Conservation (phyloP, 1,284 basidiomycete species). For the Veloporphyrellus conicus region DNA sequence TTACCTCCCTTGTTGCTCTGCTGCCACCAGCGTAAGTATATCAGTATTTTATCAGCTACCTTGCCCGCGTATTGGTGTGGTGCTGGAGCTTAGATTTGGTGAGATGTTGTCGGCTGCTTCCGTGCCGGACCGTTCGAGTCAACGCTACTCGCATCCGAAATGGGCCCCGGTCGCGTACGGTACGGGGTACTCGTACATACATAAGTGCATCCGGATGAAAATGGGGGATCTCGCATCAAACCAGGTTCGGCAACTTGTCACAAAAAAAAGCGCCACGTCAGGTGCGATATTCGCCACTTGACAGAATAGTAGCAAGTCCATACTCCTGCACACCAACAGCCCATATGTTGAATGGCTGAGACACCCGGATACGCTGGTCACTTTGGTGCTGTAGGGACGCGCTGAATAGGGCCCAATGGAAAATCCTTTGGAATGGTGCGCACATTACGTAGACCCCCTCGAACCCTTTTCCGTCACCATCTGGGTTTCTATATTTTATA, state of each 20-base stretch:
- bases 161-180: not conserved
- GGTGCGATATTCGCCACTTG: slow-evolving; percentile 10
- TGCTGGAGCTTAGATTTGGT: slow-evolving; percentile 6
- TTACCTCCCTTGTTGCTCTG: slow-evolving; percentile 26
- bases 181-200: too few species aligned
- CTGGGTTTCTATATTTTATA: slow-evolving; percentile 14
- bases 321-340: not conserved
- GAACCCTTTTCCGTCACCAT: slow-evolving; percentile 1
- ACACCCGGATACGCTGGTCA: not conserved
- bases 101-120: not conserved
- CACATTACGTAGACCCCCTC: slow-evolving; percentile 5
- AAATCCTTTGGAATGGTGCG: not conserved
- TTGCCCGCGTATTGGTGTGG: slow-evolving; percentile 9
- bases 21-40: slow-evolving; percentile 35
- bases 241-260: slow-evolving; percentile 15
- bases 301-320: not conserved
- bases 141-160: slow-evolving; percentile 1
- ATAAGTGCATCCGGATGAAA: not conserved
- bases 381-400: too few species aligned
- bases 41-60: slow-evolving; percentile 32
- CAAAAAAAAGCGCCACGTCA: slow-evolving; percentile 18
- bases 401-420: too few species aligned
- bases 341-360: not conserved
- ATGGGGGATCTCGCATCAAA: slow-evolving; percentile 21
- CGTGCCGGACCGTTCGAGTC: not conserved